Evolutionary conservation across 1,284 basidiomycete genomes (phyloP).

Genomic region (Anthracocystis walkeri): DNA sequence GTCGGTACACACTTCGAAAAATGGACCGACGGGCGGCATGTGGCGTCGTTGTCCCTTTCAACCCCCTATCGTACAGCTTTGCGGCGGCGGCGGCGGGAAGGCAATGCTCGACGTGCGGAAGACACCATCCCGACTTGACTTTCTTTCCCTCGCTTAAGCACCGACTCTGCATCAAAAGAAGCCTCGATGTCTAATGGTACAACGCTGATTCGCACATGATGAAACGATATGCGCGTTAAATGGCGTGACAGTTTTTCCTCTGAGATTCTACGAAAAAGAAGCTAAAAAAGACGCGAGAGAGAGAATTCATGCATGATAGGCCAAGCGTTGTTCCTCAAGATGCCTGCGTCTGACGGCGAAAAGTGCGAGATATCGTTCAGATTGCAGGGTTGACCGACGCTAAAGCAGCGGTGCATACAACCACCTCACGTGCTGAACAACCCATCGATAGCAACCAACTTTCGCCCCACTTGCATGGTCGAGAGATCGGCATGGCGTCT

Average conservation of each 20-base stretch:
- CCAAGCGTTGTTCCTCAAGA: too few relatives aligned
- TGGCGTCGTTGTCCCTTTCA: too few relatives aligned
- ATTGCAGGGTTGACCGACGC: not conserved
- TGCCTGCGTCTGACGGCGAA: too few relatives aligned
- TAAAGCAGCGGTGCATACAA: not conserved
- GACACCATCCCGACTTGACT: slow-evolving; percentile 5
- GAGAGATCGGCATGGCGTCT: slow-evolving; percentile 22
- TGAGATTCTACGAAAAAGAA: slow-evolving; percentile 4
- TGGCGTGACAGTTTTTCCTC: slow-evolving; percentile 15
- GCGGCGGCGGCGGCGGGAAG: slow-evolving; percentile 4
- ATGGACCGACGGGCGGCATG: not conserved
- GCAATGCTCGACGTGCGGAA: not conserved
- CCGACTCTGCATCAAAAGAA: not conserved
- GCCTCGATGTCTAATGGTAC: not conserved
- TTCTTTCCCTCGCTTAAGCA: not conserved
- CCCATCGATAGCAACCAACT: too few relatives aligned
- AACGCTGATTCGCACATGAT: slow-evolving; percentile 15
- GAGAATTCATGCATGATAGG: not conserved
- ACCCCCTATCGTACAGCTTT: not conserved
- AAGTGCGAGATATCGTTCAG: too few relatives aligned
- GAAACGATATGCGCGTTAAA: slow-evolving; percentile 9
- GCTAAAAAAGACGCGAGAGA: not conserved
- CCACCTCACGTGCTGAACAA: too few relatives aligned
- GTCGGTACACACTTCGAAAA: not conserved
- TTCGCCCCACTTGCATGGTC: too few relatives aligned